A percentile compares a stretch with the other conserved stretches of the same genome.
phyloP scores from a whole-genome alignment of 1,284 basidiomycete genomes.

The Rhodofomes roseus region DNA sequence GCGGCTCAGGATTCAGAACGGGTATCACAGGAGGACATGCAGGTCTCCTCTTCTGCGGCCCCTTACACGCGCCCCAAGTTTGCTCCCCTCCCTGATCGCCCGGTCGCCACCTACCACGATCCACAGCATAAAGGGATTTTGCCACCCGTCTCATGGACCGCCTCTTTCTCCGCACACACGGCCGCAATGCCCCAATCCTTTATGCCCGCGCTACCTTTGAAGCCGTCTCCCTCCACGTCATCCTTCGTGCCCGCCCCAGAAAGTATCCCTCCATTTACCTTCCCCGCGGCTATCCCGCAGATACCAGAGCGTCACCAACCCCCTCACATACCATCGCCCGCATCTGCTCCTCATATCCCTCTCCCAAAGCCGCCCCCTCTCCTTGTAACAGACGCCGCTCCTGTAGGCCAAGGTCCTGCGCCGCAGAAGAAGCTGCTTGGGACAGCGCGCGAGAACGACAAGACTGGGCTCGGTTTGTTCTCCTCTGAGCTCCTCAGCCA shows the following conservation, averaged over 20 bases:
- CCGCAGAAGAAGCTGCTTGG: slow-evolving; percentile 23
- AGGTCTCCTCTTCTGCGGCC: neutral
- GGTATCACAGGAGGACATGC: neutral
- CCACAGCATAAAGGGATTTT: neutral
- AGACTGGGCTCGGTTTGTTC: slow-evolving; percentile 12
- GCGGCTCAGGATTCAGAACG: neutral
- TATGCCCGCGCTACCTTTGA: neutral
- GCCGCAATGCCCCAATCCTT: neutral
- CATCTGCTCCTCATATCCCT: neutral
- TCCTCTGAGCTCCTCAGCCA: neutral
- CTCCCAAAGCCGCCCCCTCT: neutral
- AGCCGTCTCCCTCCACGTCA: neutral
- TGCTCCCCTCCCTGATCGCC: neutral
- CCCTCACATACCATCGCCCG: neutral
- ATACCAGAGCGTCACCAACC: too few relatives aligned
- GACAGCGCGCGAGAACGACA: slow-evolving; percentile 17
- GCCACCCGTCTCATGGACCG: slow-evolving; percentile 3
- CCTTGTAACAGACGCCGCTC: neutral
- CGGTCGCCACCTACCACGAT: neutral
- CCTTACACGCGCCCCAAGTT: neutral
- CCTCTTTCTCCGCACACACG: neutral
- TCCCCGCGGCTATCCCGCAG: too few relatives aligned
- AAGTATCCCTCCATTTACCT: too few relatives aligned
- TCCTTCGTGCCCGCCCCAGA: neutral
- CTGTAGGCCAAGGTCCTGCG: neutral